Conservation (phyloP, 106 monocot species). For the Apostasia shenzhenica region DNA sequence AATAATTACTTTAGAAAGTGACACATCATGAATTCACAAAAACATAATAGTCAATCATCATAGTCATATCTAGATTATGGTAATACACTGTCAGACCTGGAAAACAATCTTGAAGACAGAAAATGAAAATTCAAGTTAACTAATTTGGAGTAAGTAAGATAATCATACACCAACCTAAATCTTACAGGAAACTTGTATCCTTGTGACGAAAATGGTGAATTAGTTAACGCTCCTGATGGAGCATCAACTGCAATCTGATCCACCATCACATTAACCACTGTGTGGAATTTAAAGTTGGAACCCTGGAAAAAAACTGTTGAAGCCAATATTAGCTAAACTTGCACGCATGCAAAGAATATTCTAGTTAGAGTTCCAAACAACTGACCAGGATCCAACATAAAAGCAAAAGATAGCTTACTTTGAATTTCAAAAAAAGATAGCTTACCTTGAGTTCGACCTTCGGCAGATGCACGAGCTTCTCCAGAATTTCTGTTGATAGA, state of each 20-base stretch:
- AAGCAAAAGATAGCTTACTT: background rate
- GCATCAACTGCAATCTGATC: slow-evolving; percentile 57
- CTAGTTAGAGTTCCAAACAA: background rate
- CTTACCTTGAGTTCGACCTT: slow-evolving; percentile 77
- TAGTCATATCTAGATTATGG: too few relatives aligned
- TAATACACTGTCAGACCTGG: background rate
- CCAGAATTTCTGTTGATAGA: slow-evolving; percentile 63
- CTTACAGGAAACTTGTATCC: slow-evolving; percentile 72
- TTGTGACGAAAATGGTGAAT: slow-evolving; percentile 57
- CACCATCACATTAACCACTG: slow-evolving; percentile 50
- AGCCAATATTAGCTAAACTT: background rate
- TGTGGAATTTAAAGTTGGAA: slow-evolving; percentile 59
- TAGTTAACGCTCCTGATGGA: slow-evolving; percentile 66
- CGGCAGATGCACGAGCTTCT: slow-evolving; percentile 62
- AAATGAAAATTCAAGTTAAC: background rate
- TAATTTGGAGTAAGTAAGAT: background rate
- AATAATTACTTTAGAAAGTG: too few relatives aligned
- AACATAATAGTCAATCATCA: too few relatives aligned
- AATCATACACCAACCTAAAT: slow-evolving; percentile 50
- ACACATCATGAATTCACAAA: too few relatives aligned
- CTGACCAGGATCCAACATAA: background rate
- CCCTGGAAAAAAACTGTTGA: slow-evolving; percentile 58
- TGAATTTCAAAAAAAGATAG: background rate
- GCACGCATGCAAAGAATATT: background rate
- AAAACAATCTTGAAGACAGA: background rate